A percentile compares a stretch with the other conserved stretches of the same genome.
Evolutionary conservation across 352 stramenopile species (phyloP).

Genomic region (Pythium chondricola): DNA sequence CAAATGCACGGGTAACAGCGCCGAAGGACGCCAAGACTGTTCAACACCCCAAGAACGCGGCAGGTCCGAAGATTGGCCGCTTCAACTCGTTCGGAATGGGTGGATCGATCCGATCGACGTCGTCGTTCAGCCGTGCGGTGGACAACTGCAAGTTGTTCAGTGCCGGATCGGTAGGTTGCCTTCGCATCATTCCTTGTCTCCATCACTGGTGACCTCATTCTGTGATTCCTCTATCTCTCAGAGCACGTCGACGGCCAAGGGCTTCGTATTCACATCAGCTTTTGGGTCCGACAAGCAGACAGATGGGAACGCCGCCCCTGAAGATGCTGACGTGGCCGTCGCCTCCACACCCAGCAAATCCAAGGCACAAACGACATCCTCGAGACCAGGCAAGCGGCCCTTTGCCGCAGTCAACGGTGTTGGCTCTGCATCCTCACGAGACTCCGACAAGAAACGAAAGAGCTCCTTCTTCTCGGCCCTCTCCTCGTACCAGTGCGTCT

Average conservation of each 20-base stretch:
- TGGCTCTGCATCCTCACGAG: not conserved
- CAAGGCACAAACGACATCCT: too few relatives aligned
- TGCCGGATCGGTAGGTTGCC: conserved; percentile 44
- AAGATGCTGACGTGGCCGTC: conserved; percentile 19
- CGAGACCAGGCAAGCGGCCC: conserved; percentile 17
- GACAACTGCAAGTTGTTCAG: conserved; percentile 73
- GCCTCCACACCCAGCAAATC: not conserved
- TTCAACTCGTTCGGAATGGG: conserved; percentile 56
- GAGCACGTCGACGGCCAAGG: conserved; percentile 30
- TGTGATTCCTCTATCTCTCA: not conserved
- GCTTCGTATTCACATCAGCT: conserved; percentile 79
- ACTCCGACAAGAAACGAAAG: conserved; percentile 25
- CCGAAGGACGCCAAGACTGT: not conserved
- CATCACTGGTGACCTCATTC: not conserved
- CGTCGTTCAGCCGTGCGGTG: conserved; percentile 62
- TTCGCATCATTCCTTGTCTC: not conserved
- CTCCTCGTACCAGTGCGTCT: conserved; percentile 63
- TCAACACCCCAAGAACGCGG: too few relatives aligned
- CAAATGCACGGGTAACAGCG: not conserved
- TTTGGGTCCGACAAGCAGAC: conserved; percentile 37
- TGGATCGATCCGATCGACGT: conserved; percentile 32
- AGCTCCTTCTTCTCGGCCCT: conserved; percentile 65
- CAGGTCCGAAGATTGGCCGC: conserved; percentile 32
- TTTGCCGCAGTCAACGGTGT: conserved; percentile 12
- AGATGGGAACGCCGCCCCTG: conserved; percentile 29